Base-by-base conservation (phyloP, 768 basidiomycete species). In the Fomitopsis pulvina region DNA sequence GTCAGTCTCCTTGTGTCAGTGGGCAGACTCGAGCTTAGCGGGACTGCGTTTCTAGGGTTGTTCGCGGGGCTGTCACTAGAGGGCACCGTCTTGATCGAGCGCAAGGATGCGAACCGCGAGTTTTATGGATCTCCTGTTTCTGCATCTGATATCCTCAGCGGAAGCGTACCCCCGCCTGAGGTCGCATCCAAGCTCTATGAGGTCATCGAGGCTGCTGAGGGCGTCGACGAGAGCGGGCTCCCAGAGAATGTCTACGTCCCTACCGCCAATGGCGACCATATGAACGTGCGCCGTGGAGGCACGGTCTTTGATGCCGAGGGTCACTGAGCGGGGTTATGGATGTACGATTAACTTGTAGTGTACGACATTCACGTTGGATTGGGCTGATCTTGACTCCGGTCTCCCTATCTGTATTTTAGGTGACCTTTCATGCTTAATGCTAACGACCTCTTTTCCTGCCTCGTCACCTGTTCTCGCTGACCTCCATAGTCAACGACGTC, bases 161-260 rank as follows among this genome's bases (percentile, higher is more conserved):
- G 95, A 30, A 84, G 85, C 18, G 94, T 98, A 1, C 96, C 95
- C 4, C 90, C 95, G n/a, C 95, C 96, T 0, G 95, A 98, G 69
- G 91, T 95, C 50, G 93, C 93, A 1, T 89, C 87, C 27, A 77
- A 77, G 55, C 65, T 97, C 56, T 98, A 98, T 67, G 95, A 98
- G 64, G 85, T 97, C 61, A 95, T 99, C 57, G 95, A 98, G 69
- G 87, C 91, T 28, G 92, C 92, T 7, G 93, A 94, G 67, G 93
- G 93, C 28, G 70, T 95, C 42, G 93, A 96, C 63, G 93, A 96
- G 71, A 70, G 73, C 0, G 83, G 83, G 2, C 69, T 95, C 20
- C 92, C 93, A 0, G 78, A 86, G 21, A 71, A 77, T 24, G 78
- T 89, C 2, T 96, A 91, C 63, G 81, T 93, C 24, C 93, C 93